phyloP scores from a whole-genome alignment of 495 filamentous ascomycete genomes.

The Aspergillus egyptiacus region DNA sequence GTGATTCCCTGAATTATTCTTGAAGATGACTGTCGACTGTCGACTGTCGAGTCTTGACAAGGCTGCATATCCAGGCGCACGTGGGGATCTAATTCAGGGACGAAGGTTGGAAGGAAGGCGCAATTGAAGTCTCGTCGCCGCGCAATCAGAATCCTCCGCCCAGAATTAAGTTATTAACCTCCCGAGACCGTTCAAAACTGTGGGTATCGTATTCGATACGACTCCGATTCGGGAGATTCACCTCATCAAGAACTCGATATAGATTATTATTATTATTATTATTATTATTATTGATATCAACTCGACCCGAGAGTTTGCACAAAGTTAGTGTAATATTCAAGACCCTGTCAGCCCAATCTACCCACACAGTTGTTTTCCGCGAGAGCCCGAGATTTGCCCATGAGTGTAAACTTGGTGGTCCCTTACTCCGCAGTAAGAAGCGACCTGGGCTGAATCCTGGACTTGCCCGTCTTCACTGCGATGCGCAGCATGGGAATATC shows the following conservation, averaged over 20 bases:
- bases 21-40: no score
- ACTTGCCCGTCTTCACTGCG: neutral
- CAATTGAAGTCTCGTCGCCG: neutral
- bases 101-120: neutral
- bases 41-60: neutral
- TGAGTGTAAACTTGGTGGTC: no score
- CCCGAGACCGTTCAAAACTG: no score
- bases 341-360: conserved; percentile 5
- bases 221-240: no score
- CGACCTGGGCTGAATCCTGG: neutral
- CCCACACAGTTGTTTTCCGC: neutral
- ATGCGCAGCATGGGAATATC: neutral
- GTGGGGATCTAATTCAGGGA: neutral
- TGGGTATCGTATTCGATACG: neutral
- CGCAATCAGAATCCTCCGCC: neutral
- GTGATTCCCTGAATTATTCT: no score
- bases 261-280: neutral
- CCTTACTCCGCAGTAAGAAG: conserved; percentile 4
- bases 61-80: neutral
- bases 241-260: neutral
- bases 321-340: conserved; percentile 5
- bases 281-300: neutral
- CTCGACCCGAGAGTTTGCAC: neutral
- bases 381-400: no score
- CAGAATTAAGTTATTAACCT: neutral